phyloP scores from a whole-genome alignment of 129 eudicot genomes.

The Daucus carota region DH1_v3.0 NC_030387.2:41273001-41273500 shows the following conservation, averaged over 20 bases:
- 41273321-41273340: neutral
- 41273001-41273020: conserved; percentile 32
- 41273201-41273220: conserved; percentile 21
- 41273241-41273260: conserved; percentile 30
- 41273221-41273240: conserved; percentile 30
- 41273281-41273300: conserved; percentile 29
- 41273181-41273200: conserved; percentile 16
- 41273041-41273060: conserved; percentile 20
- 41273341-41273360: neutral
- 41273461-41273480: too few relatives aligned
- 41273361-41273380: neutral
- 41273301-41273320: conserved; percentile 20
- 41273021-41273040: conserved; percentile 18
- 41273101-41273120: neutral
- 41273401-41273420: conserved; percentile 17
- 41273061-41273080: neutral
- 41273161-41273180: neutral
- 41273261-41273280: conserved; percentile 20
- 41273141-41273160: too few relatives aligned
- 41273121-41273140: neutral
- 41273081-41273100: neutral
- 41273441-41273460: conserved; percentile 34
- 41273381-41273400: conserved; percentile 37
- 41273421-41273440: conserved; percentile 28
- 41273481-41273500: too few relatives aligned